phyloP scores from a whole-genome alignment of 768 basidiomycete species.

The Podaxis rugospora region DNA sequence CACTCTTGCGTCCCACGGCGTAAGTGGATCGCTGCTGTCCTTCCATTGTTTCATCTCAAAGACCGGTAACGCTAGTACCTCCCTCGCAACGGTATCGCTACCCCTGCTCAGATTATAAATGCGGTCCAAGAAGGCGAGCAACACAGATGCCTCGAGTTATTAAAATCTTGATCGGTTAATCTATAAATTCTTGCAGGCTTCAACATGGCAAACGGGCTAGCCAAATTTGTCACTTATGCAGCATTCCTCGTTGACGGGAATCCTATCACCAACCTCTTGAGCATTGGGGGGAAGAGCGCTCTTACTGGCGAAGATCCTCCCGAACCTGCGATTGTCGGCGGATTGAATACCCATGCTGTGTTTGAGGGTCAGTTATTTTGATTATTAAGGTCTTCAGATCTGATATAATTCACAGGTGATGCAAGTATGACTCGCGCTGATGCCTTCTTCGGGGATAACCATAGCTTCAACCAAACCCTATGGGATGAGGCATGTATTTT shows the following conservation, averaged over 20 bases:
- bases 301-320: constrained; percentile 5
- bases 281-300: constrained; percentile 3
- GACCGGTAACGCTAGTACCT: constrained; percentile 5
- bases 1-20: constrained; percentile 15
- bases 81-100: constrained; percentile 11
- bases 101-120: constrained; percentile 11
- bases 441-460: constrained; percentile 1
- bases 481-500: background rate
- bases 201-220: constrained; percentile 6
- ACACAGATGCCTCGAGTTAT: background rate
- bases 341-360: constrained; percentile 5
- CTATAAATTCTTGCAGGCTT: background rate
- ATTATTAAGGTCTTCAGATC: background rate
- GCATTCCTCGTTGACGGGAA: constrained; percentile 10
- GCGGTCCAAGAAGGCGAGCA: constrained; percentile 8
- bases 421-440: constrained; percentile 7
- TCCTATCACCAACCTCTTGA: constrained; percentile 4
- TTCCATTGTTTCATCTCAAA: background rate
- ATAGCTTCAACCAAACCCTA: constrained; percentile 5
- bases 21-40: background rate
- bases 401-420: background rate
- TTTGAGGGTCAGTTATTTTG: constrained; percentile 4
- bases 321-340: constrained; percentile 6
- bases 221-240: constrained; percentile 3
- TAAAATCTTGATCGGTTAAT: background rate